A percentile compares a stretch with the other conserved stretches of the same genome.
Evolutionary conservation across 768 basidiomycete species (phyloP).

Genomic region (Russula lepida): DNA sequence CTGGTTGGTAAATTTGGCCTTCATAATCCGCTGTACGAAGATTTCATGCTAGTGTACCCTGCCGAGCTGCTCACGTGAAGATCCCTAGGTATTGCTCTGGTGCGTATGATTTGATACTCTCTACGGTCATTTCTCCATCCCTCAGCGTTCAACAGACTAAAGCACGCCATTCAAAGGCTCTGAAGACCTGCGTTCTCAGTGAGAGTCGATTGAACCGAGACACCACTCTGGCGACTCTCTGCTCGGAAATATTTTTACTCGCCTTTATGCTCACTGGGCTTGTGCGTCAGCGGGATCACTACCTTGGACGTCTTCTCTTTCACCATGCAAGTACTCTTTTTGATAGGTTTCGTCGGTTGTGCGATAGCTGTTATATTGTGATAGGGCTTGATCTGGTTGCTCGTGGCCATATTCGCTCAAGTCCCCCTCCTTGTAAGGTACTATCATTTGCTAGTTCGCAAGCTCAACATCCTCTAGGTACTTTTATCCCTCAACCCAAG

Average conservation of each 20-base stretch:
- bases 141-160: slow-evolving; percentile 1
- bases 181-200: not conserved
- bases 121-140: not conserved
- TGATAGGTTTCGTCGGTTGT: not conserved
- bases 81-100: not conserved
- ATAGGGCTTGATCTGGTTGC: slow-evolving; percentile 15
- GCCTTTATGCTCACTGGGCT: slow-evolving; percentile 9
- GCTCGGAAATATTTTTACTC: slow-evolving; percentile 8
- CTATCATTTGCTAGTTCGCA: not conserved
- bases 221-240: not conserved
- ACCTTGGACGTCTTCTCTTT: slow-evolving; percentile 15
- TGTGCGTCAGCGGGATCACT: slow-evolving; percentile 13
- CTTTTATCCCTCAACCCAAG: slow-evolving; percentile 1
- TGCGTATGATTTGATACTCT: not conserved
- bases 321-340: not conserved
- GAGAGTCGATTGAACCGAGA: not conserved
- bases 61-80: not conserved
- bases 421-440: slow-evolving; percentile 13
- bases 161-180: not conserved
- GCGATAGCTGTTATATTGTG: not conserved
- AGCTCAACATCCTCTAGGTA: slow-evolving; percentile 1
- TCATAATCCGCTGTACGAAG: slow-evolving; percentile 12
- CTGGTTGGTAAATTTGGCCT: slow-evolving; percentile 8
- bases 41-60: not conserved
- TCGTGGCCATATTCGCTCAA: slow-evolving; percentile 8